Evolutionary conservation across 1,139 yeast genomes (phyloP).

Genomic region (Geotrichum fermentans): DNA sequence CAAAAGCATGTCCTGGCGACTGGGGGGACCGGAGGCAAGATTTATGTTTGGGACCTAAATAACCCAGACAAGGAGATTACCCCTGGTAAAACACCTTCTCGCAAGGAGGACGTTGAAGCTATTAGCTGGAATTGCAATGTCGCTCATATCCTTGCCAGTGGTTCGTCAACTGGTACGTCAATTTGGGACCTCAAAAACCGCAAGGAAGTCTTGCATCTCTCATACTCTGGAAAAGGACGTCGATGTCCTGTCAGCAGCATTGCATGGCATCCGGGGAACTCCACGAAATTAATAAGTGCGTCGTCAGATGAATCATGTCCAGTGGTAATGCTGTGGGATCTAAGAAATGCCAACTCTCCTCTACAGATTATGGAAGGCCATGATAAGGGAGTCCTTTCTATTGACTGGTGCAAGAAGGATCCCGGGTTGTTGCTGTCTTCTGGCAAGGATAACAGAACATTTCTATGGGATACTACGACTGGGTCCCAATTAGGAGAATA

Average conservation of each 20-base stretch:
- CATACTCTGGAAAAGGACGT: conserved; percentile 52
- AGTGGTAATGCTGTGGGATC: not conserved
- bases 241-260: conserved; percentile 44
- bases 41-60: conserved; percentile 82
- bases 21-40: conserved; percentile 83
- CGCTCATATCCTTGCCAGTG: conserved; percentile 83
- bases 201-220: conserved; percentile 80
- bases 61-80: conserved; percentile 52
- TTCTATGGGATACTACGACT: conserved; percentile 45
- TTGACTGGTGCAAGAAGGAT: not conserved
- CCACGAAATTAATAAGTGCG: conserved; percentile 84
- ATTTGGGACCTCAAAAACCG: conserved; percentile 90
- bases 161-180: conserved; percentile 79
- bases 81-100: conserved; percentile 72
- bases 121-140: conserved; percentile 87
- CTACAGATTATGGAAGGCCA: not conserved
- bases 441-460: not conserved
- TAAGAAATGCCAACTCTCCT: conserved; percentile 33
- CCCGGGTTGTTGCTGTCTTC: not conserved
- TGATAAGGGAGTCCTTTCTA: not conserved
- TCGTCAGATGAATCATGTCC: conserved; percentile 72
- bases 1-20: conserved; percentile 72
- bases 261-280: conserved; percentile 81
- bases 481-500: conserved; percentile 91
- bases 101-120: conserved; percentile 74